Base-by-base conservation (phyloP, 2,329 filamentous ascomycete genomes). In the Cladophialophora bantiana region DNA sequence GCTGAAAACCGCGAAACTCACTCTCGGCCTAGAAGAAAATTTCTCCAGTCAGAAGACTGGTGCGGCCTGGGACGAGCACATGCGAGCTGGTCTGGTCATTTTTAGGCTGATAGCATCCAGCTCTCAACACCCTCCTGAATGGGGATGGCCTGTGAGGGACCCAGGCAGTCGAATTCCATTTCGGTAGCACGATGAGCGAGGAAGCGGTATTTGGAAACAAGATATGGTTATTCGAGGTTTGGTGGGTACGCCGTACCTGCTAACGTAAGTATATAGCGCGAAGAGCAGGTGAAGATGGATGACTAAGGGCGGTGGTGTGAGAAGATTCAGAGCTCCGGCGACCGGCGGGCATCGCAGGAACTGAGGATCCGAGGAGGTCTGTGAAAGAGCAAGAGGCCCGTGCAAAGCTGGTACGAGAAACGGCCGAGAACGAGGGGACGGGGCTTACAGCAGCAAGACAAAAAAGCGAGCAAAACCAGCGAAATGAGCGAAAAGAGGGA, bases 231-330 rank as follows among this genome's bases (percentile, higher is more conserved):
- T 50, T 26, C n/a, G 45, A 26, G 45, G 13, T 26, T 12, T 12
- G 45, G 45, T 26, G 26, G 26, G 26, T 2, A 26, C 26, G 3
- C 26, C 26, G 45, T 50, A 10, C 45, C 20, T 62, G 55, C 40
- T 64, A 57, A 64, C 62, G 53, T 52, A 64, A 64, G 53, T 58
- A 64, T 57, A 42, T 52, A 20, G 62, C 32, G 62, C 45, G 26
- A 42, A 26, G 13, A 40, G 32, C 7, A 20, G 13, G 20, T 9
- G 31, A 31, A 38, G 36, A 12, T 2, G 34, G 34, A 59, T 64
- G 52, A 64, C 62, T 62, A 64, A 64, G 53, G 35, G 9, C 34
- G n/a, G 59, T 54, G 54, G 54, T 18, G 5, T 38, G 53, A 55
- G 40, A 31, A 57, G 40, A 38, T 7, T 9, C 10, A 35, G 13